Base-by-base conservation (phyloP, 495 filamentous ascomycete species). In the Clohesyomyces aquaticus region DNA sequence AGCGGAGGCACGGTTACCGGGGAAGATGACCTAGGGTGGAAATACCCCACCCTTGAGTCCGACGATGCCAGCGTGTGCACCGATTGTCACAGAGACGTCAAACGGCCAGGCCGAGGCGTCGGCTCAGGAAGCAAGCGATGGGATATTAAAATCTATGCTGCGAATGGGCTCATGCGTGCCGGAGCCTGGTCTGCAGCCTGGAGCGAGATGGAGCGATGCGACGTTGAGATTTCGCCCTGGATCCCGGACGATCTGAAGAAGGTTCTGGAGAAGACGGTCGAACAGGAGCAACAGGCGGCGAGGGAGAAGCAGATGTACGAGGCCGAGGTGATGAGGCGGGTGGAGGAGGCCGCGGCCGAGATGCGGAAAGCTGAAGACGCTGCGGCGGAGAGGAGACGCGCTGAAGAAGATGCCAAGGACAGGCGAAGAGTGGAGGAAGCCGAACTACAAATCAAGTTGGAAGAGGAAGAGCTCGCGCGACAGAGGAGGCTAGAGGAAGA, bases 161-260 rank as follows among this genome's bases (percentile, higher is more conserved):
- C 90, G 2, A 98, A 98, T 74, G 94, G 94, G 0, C 77, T 98
- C 54, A 93, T 98, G 90, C 83, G 86, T 43, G 86, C 91, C 12
- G 91, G 91, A 2, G 93, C 94, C 0, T 98, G 94, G 94, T 86
- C 86, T 26, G 91, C 91, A 16, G 92, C 89, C 29, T 98, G 94
- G 94, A 87, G 82, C 56, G 93, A 97, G 72, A 98, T 98, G 94
- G 94, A 98, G 75, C 83, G 93, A 28, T 90, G 98, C 8, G 94
- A 98, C 75, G 89, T 95, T 0, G 94, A 98, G 72, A 84, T 98
- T 63, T 86, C 88, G 58, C 86, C 91, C 3, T 87, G 84, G 79
- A 75, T 88, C 26, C 83, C 85, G 1, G 80, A 81, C 4, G 80
- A 82, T 41, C 57, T 86, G 43, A 42, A 70, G 19, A 60, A 71